Conservation (phyloP, 192 early-diverging fungal genomes). For the Helicostylum pulchrum region DNA sequence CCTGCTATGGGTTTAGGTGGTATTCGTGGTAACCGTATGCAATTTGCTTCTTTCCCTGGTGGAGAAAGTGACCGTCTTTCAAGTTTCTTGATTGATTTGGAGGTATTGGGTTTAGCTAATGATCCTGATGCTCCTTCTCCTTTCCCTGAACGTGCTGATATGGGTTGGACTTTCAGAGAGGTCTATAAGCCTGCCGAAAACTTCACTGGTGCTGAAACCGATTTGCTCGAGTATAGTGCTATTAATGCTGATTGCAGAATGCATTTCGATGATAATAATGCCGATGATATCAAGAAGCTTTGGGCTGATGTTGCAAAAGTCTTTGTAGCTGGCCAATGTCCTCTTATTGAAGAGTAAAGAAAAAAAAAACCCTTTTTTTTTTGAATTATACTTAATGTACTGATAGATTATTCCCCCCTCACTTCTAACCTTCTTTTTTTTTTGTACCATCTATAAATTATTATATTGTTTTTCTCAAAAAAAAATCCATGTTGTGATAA, state of each 20-base stretch:
- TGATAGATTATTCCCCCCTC: no score
- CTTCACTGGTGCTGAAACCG: slow-evolving; percentile 14
- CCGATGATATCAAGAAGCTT: slow-evolving; percentile 25
- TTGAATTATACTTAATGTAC: no score
- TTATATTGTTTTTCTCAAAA: no score
- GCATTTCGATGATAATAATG: slow-evolving; percentile 31
- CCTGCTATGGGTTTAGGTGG: slow-evolving; percentile 34
- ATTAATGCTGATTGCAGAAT: slow-evolving; percentile 34
- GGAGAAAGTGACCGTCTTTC: slow-evolving; percentile 37
- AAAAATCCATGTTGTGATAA: no score
- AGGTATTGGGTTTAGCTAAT: slow-evolving; percentile 18
- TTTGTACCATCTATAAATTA: no score
- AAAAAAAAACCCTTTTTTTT: no score
- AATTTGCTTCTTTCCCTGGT: slow-evolving; percentile 41
- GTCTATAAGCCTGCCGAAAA: slow-evolving; percentile 21
- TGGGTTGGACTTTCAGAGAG: slow-evolving; percentile 40
- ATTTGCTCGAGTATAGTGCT: slow-evolving; percentile 32
- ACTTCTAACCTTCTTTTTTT: no score
- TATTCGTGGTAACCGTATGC: slow-evolving; percentile 39
- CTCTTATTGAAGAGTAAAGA: slow-evolving; percentile 10
- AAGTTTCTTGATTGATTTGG: slow-evolving; percentile 28
- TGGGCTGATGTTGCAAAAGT: slow-evolving; percentile 29
- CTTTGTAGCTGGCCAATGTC: slow-evolving; percentile 23
- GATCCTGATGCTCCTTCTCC: slow-evolving; percentile 31
- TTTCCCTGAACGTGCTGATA: slow-evolving; percentile 36